A percentile compares a stretch with the other conserved stretches of the same genome.
phyloP scores from a whole-genome alignment of 345 rosid species.

The Salix dunnii region DNA sequence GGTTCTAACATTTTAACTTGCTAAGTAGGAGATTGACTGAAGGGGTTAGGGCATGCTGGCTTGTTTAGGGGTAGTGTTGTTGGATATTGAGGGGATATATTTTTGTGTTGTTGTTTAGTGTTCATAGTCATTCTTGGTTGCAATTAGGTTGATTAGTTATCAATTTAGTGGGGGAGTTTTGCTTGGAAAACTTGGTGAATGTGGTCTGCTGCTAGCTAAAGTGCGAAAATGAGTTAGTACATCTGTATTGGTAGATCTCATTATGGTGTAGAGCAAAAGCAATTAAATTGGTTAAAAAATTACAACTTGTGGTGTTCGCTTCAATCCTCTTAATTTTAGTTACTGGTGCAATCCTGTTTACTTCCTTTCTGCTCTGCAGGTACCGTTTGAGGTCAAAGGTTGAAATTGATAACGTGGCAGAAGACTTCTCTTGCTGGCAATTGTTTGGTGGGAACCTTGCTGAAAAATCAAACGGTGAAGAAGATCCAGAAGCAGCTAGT shows the following conservation, averaged over 20 bases:
- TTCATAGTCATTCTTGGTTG: neutral
- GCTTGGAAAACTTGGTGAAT: neutral
- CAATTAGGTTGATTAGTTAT: neutral
- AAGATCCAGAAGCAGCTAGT: slow-evolving; percentile 64
- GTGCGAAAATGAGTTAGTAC: too few relatives aligned
- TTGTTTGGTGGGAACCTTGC: slow-evolving; percentile 51
- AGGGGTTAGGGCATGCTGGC: neutral
- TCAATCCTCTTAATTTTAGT: neutral
- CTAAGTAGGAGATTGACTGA: neutral
- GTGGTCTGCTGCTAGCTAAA: neutral
- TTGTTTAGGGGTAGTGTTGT: neutral
- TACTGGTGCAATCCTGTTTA: neutral
- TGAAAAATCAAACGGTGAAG: slow-evolving; percentile 28
- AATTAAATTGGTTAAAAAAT: neutral
- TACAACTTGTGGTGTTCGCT: neutral
- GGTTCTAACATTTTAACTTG: neutral
- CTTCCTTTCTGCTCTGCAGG: slow-evolving; percentile 33
- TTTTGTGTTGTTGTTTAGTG: neutral
- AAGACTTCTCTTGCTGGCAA: slow-evolving; percentile 82
- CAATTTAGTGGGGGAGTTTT: neutral
- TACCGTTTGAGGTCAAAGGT: slow-evolving; percentile 86
- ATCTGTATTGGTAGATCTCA: neutral
- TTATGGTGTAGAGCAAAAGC: neutral
- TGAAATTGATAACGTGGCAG: slow-evolving; percentile 68
- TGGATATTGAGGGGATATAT: neutral